phyloP scores from a whole-genome alignment of 2,329 filamentous ascomycete species.

The Nigrospora osmanthi region DNA sequence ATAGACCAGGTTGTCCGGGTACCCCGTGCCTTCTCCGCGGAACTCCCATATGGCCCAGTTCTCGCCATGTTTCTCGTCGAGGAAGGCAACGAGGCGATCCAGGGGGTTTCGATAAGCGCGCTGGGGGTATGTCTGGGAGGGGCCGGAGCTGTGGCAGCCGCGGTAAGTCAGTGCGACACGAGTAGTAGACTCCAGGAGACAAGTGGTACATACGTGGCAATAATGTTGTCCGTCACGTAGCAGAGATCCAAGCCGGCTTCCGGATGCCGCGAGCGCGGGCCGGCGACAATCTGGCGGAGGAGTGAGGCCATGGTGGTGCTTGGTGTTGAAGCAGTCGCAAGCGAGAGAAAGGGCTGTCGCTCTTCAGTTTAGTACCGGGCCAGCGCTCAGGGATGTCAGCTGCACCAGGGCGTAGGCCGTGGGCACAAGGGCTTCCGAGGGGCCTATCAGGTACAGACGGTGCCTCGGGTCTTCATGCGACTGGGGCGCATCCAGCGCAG shows the following conservation, averaged over 20 bases:
- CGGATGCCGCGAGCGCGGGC: constrained; percentile 73
- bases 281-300: constrained; percentile 84
- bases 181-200: not conserved
- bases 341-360: too few relatives aligned
- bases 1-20: constrained; percentile 85
- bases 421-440: too few relatives aligned
- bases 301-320: constrained; percentile 55
- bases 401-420: too few relatives aligned
- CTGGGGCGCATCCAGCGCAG: too few relatives aligned
- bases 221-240: constrained; percentile 82
- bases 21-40: constrained; percentile 90
- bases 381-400: too few relatives aligned
- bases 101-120: constrained; percentile 91
- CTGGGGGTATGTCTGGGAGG: constrained; percentile 81
- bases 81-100: constrained; percentile 76
- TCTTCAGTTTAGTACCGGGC: too few relatives aligned
- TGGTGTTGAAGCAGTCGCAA: not conserved
- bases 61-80: constrained; percentile 74
- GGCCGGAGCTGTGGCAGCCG: constrained; percentile 64
- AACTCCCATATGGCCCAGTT: constrained; percentile 99
- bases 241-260: constrained; percentile 90
- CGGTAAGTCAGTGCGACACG: not conserved
- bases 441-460: too few relatives aligned
- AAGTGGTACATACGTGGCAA: constrained; percentile 44
- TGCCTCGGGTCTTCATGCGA: too few relatives aligned